Base-by-base conservation (phyloP, 352 stramenopile species). In the Plasmopara muralis region DNA sequence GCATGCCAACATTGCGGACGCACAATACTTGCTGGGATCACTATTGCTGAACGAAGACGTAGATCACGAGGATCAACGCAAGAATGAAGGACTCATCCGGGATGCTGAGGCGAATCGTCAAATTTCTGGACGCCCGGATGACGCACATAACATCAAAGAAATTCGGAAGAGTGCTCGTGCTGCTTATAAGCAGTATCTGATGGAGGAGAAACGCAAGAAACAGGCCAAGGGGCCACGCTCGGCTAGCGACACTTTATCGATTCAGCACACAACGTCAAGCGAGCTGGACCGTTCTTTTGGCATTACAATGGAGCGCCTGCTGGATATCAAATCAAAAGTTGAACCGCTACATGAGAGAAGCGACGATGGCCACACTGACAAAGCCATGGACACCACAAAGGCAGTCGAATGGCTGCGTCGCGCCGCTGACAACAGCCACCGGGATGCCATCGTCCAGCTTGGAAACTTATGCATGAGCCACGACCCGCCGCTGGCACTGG, bases 391-490 rank as follows among this genome's bases (percentile, higher is more conserved):
- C 53, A 75, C 70, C 37, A 85, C 77, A 7, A 80, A 87, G 46
- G 78, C 74, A 2, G 65, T 93, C 15, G 79, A 91, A 53, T 93
- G 83, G 83, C 59, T 93, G 30, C 81, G 83, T 37, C 81, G 77
- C 34, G 83, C 83, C 0, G 83, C 83, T 13, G 80, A 87, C 18
- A 85, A 85, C 50, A 80, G 68, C 49, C 68, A 93, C 53, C 74
- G 75, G 5, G 77, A 90, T 44, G 83, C 83, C n/a, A 73, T 85
- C 43, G 81, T 92, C 41, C 76, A 87, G 48, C 62, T 93, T 0
- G 83, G 83, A 16, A 93, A 93, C 57, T 53, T 93, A 20, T 90
- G 78, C 49, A 50, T 92, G 30, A 80, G 72, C 25, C 78, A 93
- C 33, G 79, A 91, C 41, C 81, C 83, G 12, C 83, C 83, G 20